Evolutionary conservation across 1,284 basidiomycete genomes (phyloP), one percentile per base, ranked within the genome.

Genomic region (Melampsora larici-populina): DNA sequence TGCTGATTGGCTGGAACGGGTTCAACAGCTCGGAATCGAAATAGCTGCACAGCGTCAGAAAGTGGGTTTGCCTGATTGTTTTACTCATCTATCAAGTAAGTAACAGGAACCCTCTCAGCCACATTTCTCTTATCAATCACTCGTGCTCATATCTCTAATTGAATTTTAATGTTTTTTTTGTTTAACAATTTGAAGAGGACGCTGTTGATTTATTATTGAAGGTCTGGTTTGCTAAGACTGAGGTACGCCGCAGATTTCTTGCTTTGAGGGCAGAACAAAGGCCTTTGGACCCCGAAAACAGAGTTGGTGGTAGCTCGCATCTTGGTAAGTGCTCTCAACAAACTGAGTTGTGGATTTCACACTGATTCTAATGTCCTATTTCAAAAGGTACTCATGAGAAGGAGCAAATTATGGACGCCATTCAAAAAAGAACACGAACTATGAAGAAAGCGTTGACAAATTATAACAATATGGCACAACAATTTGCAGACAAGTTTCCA

Each of bases 211-310:
- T 71, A 1, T 71, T 71, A 36, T 26, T 71, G 15, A 71, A 62
- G 29, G 70, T 71, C 1, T 71, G 70, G 70, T 71, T 55, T 55
- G 49, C 70, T 0, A 71, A 71, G 31, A 71, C 55, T 17, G 21
- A 71, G 21, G 55, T 71, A 5, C 8, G 70, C 1, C n/a, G 17
- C 7, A 40, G 63, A 29, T 43, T 36, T 15, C n/a, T 71, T 0
- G 70, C 55, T 4, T 60, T 71, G 5, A 21, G 40, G 24, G 70
- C 58, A 8, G 55, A 71, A n/a, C 58, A 71, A 36, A 26, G 70
- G 15, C 55, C 70, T 3, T 55, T 71, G 11, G 70, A 71, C 48
- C 40, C 40, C 6, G 55, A 55, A 13, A 55, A 60, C 3, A 13
- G 70, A 11, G 63, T 36, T 26, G 70, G 70, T 29, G 18, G 40